Conservation (phyloP, 495 filamentous ascomycete species). For the Mytilinidion resinicola region DNA sequence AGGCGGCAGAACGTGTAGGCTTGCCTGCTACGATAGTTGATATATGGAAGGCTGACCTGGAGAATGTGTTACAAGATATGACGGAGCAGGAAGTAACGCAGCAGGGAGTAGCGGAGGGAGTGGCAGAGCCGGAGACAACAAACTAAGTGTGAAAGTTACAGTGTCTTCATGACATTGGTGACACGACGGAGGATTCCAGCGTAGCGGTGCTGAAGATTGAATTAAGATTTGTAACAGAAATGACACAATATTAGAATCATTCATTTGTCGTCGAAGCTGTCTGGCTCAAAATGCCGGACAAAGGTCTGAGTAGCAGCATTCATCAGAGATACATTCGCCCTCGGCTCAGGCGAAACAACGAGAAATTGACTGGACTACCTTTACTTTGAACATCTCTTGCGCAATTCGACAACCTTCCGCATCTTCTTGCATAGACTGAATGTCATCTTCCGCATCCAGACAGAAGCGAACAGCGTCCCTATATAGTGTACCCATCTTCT, state of each 20-base stretch:
- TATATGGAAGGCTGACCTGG: not conserved
- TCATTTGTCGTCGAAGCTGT: too few relatives aligned
- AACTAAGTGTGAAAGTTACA: too few relatives aligned
- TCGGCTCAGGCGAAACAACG: not conserved
- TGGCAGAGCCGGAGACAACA: not conserved
- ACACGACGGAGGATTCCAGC: too few relatives aligned
- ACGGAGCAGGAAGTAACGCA: not conserved
- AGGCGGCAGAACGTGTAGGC: not conserved
- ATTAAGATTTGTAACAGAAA: too few relatives aligned
- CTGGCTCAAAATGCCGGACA: too few relatives aligned
- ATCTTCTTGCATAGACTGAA: not conserved
- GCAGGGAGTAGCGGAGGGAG: not conserved
- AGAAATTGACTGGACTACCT: not conserved
- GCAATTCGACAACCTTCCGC: not conserved
- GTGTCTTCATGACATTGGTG: too few relatives aligned
- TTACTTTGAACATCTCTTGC: not conserved
- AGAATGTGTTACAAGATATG: not conserved
- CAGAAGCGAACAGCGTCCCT: not conserved
- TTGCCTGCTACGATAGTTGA: not conserved
- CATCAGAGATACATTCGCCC: too few relatives aligned
- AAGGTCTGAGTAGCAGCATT: too few relatives aligned
- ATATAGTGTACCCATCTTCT: not conserved
- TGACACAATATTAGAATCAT: too few relatives aligned
- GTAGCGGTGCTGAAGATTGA: too few relatives aligned
- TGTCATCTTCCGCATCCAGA: not conserved